Conservation (phyloP, 257 asterid genomes). For the Thymus mandschuricus region DNA sequence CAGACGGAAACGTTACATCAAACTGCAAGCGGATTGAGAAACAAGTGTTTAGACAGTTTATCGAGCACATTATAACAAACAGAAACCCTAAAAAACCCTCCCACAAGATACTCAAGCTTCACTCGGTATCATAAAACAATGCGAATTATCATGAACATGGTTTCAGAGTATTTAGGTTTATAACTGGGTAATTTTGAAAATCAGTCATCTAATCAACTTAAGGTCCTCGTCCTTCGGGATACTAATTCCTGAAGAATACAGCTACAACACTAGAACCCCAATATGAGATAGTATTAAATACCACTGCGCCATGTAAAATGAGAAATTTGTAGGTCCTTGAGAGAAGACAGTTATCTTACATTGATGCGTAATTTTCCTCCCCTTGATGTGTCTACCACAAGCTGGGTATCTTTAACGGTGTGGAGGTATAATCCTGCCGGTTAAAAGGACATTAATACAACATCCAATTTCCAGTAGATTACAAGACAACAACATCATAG, state of each 20-base stretch:
- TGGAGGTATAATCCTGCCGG: constrained; percentile 87
- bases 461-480: constrained; percentile 9
- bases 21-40: constrained; percentile 60
- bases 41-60: constrained; percentile 21
- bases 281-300: constrained; percentile 26
- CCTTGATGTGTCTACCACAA: constrained; percentile 92
- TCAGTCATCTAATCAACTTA: not conserved
- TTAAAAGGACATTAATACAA: constrained; percentile 32
- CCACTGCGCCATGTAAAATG: constrained; percentile 3
- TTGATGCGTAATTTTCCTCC: constrained; percentile 87
- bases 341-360: constrained; percentile 51
- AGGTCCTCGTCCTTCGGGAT: not conserved
- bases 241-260: constrained; percentile 14
- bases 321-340: constrained; percentile 11
- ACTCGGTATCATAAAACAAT: not conserved
- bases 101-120: constrained; percentile 23
- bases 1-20: constrained; percentile 84
- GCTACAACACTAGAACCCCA: not conserved
- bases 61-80: constrained; percentile 11
- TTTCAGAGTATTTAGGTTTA: not conserved
- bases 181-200: constrained; percentile 9
- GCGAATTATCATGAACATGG: not conserved
- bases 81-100: constrained; percentile 13
- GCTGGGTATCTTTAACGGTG: constrained; percentile 82
- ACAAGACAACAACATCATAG: not conserved